Base-by-base conservation (phyloP, 495 filamentous ascomycete genomes). In the Aspergillus wentii region DNA sequence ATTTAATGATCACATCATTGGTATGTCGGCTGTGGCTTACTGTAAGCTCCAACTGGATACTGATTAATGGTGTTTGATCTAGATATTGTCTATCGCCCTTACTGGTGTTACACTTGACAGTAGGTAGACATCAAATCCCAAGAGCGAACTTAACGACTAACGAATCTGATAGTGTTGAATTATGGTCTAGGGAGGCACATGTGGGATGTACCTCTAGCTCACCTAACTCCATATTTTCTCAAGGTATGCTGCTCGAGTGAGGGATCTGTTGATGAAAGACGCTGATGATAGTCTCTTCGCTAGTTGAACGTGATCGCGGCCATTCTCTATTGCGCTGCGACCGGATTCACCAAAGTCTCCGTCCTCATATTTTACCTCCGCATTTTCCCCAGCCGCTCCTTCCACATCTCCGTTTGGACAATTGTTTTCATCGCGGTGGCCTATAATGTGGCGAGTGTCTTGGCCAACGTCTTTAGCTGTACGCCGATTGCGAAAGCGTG, bases 361-460 rank as follows among this genome's bases (percentile, higher is more conserved):
- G 57, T 66, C 28, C 50, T 75, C 26, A 35, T 75, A 8, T 66
- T 69, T 41, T 77, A 72, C 50, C 54, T 69, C 34, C 70, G 69
- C 41, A 66, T 79, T 30, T 66, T 65, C 38, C 65, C 66, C 16
- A 57, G 56, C 19, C 44, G 46, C 6, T 51, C 43, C 27, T 61
- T 68, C 40, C 58, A 62, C 27, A 37, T 40, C n/a, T 43, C 45
- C 1, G 58, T 62, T 14, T 66, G 57, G 57, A 16, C 38, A 0
- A 33, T 59, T 18, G 48, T 66, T 1, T 53, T 56, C 29, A 55
- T 69, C 29, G 62, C 62, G 3, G 47, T 50, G 1, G 51, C 51
- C 15, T 66, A 62, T 38, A 57, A 51, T 20, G 13, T 68, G 15
- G 59, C 59, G 15, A 60, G 59, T 17, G 46, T 60, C 9, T 34